Evolutionary conservation across 495 filamentous ascomycete genomes (phyloP).

Genomic region (Penicillium odoratum): DNA sequence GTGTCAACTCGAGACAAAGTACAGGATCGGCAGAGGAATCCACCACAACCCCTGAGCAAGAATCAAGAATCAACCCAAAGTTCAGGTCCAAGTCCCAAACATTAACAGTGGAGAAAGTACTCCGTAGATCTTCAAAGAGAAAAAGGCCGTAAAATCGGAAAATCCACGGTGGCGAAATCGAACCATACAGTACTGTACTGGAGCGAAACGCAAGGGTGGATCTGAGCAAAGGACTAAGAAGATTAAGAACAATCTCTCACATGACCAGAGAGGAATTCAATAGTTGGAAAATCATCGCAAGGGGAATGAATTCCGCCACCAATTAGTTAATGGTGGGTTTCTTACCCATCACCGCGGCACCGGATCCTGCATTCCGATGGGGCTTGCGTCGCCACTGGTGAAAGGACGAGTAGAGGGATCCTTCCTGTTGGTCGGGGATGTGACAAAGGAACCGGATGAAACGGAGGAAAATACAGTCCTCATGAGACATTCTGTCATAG

Average conservation of each 20-base stretch:
- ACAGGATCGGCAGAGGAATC: neutral
- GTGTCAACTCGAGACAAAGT: neutral
- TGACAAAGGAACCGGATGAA: conserved; percentile 18
- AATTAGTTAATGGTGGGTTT: conserved; percentile 17
- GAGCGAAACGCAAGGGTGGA: neutral
- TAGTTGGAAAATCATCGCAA: conserved; percentile 29
- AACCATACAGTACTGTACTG: no score
- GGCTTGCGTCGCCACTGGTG: conserved; percentile 24
- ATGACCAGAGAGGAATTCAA: conserved; percentile 33
- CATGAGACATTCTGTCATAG: neutral
- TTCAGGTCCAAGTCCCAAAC: neutral
- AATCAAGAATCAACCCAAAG: neutral
- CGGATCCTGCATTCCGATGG: conserved; percentile 40
- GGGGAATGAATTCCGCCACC: conserved; percentile 17
- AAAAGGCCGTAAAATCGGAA: neutral
- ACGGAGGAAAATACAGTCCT: conserved; percentile 5
- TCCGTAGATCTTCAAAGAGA: neutral
- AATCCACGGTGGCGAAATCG: neutral
- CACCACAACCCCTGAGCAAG: conserved; percentile 2
- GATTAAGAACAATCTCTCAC: conserved; percentile 21
- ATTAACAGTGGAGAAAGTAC: neutral
- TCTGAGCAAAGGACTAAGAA: neutral
- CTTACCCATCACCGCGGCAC: conserved; percentile 44
- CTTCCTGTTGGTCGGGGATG: conserved; percentile 26
- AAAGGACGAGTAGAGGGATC: conserved; percentile 10